These are phyloP conservation scores for Saccharomyces mikatae DNA, from an alignment of 805 yeast species.

Conservation along the genomic window DNA sequence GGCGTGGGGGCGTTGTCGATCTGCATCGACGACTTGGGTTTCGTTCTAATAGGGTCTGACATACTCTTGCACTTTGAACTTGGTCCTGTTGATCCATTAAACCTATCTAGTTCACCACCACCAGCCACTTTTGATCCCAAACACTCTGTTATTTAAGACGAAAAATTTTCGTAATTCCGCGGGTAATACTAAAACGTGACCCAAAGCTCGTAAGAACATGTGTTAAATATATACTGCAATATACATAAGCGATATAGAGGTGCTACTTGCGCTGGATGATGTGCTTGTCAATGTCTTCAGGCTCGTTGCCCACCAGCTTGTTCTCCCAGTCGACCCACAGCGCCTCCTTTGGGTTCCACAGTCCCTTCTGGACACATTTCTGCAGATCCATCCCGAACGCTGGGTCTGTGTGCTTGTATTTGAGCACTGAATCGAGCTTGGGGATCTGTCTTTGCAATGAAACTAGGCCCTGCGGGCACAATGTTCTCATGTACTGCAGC, in stretches of 20 bases:
- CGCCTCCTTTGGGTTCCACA: conserved; percentile 20
- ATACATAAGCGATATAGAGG: background rate
- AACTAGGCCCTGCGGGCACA: conserved; percentile 3
- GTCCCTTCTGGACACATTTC: conserved; percentile 13
- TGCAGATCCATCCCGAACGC: conserved; percentile 18
- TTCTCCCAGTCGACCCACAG: conserved; percentile 33
- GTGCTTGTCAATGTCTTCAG: conserved; percentile 8
- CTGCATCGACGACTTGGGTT: conserved; percentile 44
- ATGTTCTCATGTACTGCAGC: conserved; percentile 20
- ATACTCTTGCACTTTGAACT: conserved; percentile 30
- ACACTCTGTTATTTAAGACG: background rate
- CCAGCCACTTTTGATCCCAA: background rate
- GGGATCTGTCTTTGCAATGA: conserved; percentile 16
- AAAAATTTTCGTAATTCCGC: background rate
- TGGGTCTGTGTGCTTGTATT: conserved; percentile 8
- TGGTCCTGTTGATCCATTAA: background rate
- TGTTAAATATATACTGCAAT: background rate
- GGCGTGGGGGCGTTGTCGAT: conserved; percentile 95
- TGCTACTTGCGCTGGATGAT: background rate
- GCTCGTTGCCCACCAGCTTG: conserved; percentile 20
- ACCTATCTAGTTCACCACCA: background rate
- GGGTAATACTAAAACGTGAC: background rate
- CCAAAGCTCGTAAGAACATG: background rate
- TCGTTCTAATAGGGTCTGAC: conserved; percentile 83
- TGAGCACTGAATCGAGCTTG: conserved; percentile 9